phyloP scores from a whole-genome alignment of 2,329 filamentous ascomycete species.

The Ophiostoma sp. region DNA sequence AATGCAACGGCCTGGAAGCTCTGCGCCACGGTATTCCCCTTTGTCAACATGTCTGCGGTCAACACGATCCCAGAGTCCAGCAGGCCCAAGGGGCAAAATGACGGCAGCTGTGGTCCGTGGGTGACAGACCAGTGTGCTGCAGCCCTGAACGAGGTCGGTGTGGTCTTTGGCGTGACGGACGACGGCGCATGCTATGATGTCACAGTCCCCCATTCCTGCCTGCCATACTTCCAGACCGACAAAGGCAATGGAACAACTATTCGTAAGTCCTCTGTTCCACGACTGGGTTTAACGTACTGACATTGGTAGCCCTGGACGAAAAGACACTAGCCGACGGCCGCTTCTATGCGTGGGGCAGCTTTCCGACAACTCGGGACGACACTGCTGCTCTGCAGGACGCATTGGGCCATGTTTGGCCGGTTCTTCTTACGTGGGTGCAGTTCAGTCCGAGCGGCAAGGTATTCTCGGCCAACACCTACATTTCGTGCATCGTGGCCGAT shows the following conservation, averaged over 20 bases:
- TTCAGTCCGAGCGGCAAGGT: slow-evolving; percentile 9
- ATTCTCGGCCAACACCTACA: slow-evolving; percentile 17
- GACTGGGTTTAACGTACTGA: neutral
- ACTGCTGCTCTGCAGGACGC: neutral
- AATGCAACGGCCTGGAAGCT: slow-evolving; percentile 19
- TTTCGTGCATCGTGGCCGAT: slow-evolving; percentile 15
- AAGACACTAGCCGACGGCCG: slow-evolving; percentile 16
- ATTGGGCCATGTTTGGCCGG: slow-evolving; percentile 18
- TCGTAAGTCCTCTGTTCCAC: slow-evolving; percentile 1
- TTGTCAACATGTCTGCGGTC: slow-evolving; percentile 16
- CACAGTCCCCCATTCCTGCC: slow-evolving; percentile 11
- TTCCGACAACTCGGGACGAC: neutral
- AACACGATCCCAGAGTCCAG: neutral
- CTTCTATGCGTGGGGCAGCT: slow-evolving; percentile 19
- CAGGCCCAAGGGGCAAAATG: neutral
- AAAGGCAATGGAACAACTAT: slow-evolving; percentile 15
- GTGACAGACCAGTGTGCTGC: slow-evolving; percentile 20
- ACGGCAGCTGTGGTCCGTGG: slow-evolving; percentile 18
- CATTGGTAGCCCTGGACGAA: slow-evolving; percentile 3
- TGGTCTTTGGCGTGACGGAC: slow-evolving; percentile 12
- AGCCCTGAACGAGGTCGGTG: slow-evolving; percentile 3
- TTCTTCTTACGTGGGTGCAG: slow-evolving; percentile 20
- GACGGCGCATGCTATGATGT: slow-evolving; percentile 16
- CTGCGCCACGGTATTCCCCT: slow-evolving; percentile 22
- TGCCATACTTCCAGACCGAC: slow-evolving; percentile 12